Conservation (phyloP, 1,139 yeast genomes). For the Blastobotrys persicus region DNA sequence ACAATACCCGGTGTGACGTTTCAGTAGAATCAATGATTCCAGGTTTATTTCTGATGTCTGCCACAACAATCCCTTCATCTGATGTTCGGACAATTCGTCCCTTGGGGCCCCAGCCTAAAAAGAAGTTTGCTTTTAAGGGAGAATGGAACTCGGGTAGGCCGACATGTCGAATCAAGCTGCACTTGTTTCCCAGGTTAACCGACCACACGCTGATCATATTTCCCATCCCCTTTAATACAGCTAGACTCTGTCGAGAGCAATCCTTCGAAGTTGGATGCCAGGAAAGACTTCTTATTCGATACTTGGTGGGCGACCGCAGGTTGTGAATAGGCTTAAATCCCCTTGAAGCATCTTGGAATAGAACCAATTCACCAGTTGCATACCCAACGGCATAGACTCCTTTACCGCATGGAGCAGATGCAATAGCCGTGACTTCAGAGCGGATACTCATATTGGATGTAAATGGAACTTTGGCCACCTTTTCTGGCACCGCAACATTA, state of each 20-base stretch:
- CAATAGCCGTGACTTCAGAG: constrained; percentile 2
- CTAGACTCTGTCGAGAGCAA: constrained; percentile 10
- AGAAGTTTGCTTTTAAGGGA: neutral
- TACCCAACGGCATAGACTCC: constrained; percentile 16
- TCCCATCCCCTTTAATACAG: constrained; percentile 5
- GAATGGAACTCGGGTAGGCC: constrained; percentile 9
- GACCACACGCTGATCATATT: constrained; percentile 13
- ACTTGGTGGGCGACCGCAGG: constrained; percentile 2
- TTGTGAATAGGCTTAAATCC: constrained; percentile 9
- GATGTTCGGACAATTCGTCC: constrained; percentile 13
- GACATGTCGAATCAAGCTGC: constrained; percentile 11
- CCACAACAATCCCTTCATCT: constrained; percentile 11
- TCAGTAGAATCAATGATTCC: neutral
- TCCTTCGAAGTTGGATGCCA: constrained; percentile 11
- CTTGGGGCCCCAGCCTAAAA: constrained; percentile 11
- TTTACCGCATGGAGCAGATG: constrained; percentile 13
- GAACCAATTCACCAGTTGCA: constrained; percentile 14
- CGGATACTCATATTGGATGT: constrained; percentile 1
- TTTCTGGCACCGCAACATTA: neutral
- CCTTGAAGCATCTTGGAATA: constrained; percentile 10
- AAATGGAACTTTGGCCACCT: constrained; percentile 10
- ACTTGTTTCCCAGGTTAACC: constrained; percentile 12
- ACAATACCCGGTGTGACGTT: neutral
- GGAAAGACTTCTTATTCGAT: constrained; percentile 2
- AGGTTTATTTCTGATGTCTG: constrained; percentile 11